Base-by-base conservation (phyloP, 1,139 yeast species). In the Saccharomyces hybrid region DNA sequence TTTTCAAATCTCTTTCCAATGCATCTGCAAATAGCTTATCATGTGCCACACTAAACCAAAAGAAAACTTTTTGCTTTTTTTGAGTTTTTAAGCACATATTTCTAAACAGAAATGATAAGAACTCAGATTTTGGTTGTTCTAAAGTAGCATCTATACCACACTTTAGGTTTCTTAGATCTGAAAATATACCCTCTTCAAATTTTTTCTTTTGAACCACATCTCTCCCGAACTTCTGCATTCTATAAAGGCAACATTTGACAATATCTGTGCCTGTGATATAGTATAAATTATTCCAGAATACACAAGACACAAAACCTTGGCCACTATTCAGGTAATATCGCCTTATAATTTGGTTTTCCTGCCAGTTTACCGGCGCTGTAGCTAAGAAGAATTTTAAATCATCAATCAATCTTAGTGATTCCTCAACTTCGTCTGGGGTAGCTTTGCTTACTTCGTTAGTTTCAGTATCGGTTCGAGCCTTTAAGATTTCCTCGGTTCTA, bases 261-360 rank as follows among this genome's bases (percentile, higher is more conserved):
- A 93, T 91, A 73, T 93, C 99, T 0, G 98, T 93, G 5, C 99
- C 99, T 0, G 98, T 91, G 52, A 93, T 81, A 70, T 88, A 90
- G 68, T 87, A 93, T 20, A 91, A 76, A 66, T 88, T 88, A 64
- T 89, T 88, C 98, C 98, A 93, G 64, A 79, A 86, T 1, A 93
- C 91, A 71, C 99, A 93, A 54, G 93, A 83, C 7, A 93, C 95
- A 63, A 85, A 86, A 0, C 95, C 95, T 70, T 91, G 97, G 59
- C 88, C 96, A 59, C 85, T 87, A 61, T 90, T 91, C 52, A 93
- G 73, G 66, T 85, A 87, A 69, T 88, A 91, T 54, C 96, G 77
- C 65, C 96, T 77, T 54, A 91, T 88, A 50, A 88, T 87, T 69
- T 91, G 97, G 64, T 85, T 85, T 57, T 84, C 88, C 66, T 85